phyloP scores from a whole-genome alignment of 2,329 filamentous ascomycete genomes.

The Fusarium devonianum region DNA sequence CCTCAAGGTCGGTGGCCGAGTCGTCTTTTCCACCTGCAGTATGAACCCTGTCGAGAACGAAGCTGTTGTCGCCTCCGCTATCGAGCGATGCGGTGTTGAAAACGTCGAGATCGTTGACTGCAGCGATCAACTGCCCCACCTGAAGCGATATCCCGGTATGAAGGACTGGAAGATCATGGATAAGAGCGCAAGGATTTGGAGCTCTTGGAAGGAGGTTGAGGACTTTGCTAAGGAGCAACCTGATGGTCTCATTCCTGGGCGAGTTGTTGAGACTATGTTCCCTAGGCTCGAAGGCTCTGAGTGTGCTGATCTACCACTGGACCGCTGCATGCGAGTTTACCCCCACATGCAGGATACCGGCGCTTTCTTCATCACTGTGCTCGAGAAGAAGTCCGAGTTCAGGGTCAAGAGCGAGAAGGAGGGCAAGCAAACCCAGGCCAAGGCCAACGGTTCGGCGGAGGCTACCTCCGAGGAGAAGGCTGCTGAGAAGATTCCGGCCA shows the following conservation, averaged over 20 bases:
- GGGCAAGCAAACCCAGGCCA: constrained; percentile 46
- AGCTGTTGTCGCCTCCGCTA: constrained; percentile 85
- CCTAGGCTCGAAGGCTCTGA: constrained; percentile 62
- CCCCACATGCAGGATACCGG: constrained; percentile 96
- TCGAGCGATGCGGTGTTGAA: constrained; percentile 84
- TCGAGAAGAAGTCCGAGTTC: constrained; percentile 91
- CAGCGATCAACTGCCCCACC: constrained; percentile 74
- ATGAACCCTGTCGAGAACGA: constrained; percentile 99
- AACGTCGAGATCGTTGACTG: constrained; percentile 89
- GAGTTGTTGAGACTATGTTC: constrained; percentile 85
- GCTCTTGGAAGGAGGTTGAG: constrained; percentile 82
- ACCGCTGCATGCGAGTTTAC: constrained; percentile 93
- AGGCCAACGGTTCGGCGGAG: constrained; percentile 20
- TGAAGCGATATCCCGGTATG: constrained; percentile 80
- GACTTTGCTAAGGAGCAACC: constrained; percentile 68
- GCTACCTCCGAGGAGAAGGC: constrained; percentile 25
- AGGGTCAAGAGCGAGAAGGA: constrained; percentile 75
- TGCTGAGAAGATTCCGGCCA: constrained; percentile 26
- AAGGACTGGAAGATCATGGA: constrained; percentile 91
- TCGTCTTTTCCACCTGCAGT: constrained; percentile 98
- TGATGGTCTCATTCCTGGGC: constrained; percentile 64
- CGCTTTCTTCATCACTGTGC: constrained; percentile 94
- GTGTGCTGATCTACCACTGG: constrained; percentile 74
- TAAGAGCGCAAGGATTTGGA: constrained; percentile 80
- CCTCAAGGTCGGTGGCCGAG: constrained; percentile 91